A percentile compares a stretch with the other conserved stretches of the same genome.
These are phyloP conservation scores for Cyclanthera cordifolia DNA, from an alignment of 306 rosid species.

Conservation along the genomic window DNA sequence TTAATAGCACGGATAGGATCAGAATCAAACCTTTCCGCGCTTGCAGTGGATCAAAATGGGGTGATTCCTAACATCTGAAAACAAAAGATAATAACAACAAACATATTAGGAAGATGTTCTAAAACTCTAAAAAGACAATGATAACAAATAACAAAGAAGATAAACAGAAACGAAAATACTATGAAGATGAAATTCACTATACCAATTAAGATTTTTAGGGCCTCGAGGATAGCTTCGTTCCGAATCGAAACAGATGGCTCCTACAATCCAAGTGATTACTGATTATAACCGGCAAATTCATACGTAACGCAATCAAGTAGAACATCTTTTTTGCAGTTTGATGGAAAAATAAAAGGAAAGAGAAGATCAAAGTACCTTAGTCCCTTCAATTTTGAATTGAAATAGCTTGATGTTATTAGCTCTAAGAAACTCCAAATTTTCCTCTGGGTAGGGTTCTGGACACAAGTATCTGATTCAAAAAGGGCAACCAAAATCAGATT, in stretches of 20 bases:
- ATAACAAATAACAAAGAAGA: conserved; percentile 10
- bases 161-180: neutral
- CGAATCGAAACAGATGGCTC: conserved; percentile 44
- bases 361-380: conserved; percentile 37
- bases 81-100: neutral
- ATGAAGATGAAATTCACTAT: conserved; percentile 4
- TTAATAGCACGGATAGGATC: neutral
- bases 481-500: neutral
- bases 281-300: neutral
- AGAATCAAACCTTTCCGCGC: conserved; percentile 41
- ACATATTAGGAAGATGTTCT: neutral
- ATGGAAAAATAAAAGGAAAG: neutral
- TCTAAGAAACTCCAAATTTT: conserved; percentile 63
- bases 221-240: conserved; percentile 52
- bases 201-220: conserved; percentile 68
- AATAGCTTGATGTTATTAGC: conserved; percentile 51
- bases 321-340: neutral
- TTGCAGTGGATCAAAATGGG: conserved; percentile 59
- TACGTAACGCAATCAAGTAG: neutral
- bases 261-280: conserved; percentile 28
- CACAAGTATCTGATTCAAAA: conserved; percentile 70
- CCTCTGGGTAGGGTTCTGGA: conserved; percentile 76
- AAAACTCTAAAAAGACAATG: neutral
- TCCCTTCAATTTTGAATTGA: conserved; percentile 91
- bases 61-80: conserved; percentile 49